phyloP scores from a whole-genome alignment of 345 rosid species.

The Aquilaria malaccensis region DNA sequence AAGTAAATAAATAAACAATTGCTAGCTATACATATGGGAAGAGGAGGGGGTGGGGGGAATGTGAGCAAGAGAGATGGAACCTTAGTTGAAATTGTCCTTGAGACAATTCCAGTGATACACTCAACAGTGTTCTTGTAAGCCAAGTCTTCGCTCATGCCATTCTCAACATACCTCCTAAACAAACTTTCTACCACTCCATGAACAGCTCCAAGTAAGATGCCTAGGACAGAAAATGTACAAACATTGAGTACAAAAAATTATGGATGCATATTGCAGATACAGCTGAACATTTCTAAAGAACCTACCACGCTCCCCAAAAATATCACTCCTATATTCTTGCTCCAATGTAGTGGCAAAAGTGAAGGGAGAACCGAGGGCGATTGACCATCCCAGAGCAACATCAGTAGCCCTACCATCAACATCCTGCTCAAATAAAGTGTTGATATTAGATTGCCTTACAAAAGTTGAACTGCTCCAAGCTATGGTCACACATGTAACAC shows the following conservation, averaged over 20 bases:
- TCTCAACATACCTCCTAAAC: slow-evolving; percentile 49
- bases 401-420: slow-evolving; percentile 56
- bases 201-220: slow-evolving; percentile 60
- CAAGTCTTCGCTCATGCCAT: slow-evolving; percentile 45
- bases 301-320: slow-evolving; percentile 64
- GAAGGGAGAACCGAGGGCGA: slow-evolving; percentile 59
- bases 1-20: background rate
- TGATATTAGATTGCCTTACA: background rate
- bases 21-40: background rate
- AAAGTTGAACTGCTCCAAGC: background rate
- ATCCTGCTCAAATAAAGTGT: slow-evolving; percentile 26
- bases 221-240: slow-evolving; percentile 17
- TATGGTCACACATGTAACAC: background rate
- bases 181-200: slow-evolving; percentile 56
- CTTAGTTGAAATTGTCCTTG: slow-evolving; percentile 51
- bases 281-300: slow-evolving; percentile 9
- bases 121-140: slow-evolving; percentile 67
- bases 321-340: slow-evolving; percentile 57
- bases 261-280: slow-evolving; percentile 6
- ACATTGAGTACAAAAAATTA: background rate
- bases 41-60: background rate
- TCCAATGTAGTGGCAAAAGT: slow-evolving; percentile 56
- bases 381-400: slow-evolving; percentile 65
- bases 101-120: slow-evolving; percentile 51
- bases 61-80: slow-evolving; percentile 17